Base-by-base conservation (phyloP, 129 eudicot genomes). In the Flaveria linearis region DNA sequence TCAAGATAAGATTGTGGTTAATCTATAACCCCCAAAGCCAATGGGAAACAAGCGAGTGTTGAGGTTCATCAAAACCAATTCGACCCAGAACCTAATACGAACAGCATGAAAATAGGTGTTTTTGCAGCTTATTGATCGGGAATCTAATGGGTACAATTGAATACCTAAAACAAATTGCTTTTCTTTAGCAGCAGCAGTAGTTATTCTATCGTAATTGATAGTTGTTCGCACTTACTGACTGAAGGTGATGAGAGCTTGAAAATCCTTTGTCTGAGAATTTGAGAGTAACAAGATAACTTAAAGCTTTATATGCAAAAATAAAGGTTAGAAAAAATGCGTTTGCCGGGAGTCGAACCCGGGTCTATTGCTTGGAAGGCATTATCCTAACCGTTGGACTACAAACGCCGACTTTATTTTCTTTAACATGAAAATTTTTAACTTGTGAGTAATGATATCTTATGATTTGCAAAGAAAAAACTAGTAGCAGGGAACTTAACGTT, bases 291-390 rank as follows among this genome's bases (percentile, higher is more conserved):
- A 15, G 20, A 50, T 50, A 50, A 50, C 12, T 60, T 60, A 16
- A 10, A 23, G 39, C 13, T 3, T 60, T 23, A 36, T 36, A 36
- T 23, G 4, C 12, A 11, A 23, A 18, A 17, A 18, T 16, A 55
- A 55, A 55, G 0, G 8, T 17, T 5, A 11, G 13, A 17, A 5
- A 68, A 64, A 64, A 71, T 88, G 97, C 92, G 92, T 87, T 62
- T 87, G 97, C 96, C 97, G 97, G 97, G 97, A 92, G 96, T 89
- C 96, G 93, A 92, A 92, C 97, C 93, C 93, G 96, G 96, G 90
- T 92, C 98, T 89, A 92, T 89, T 92, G 98, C 93, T 89, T 92
- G 93, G 96, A 89, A 92, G 96, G 96, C 97, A 92, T 92, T 87
- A 92, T 89, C 90, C 91, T 88, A 84, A 87, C 91, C 92, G 90